Percentiles rank a stretch among this genome's conserved stretches.
Evolutionary conservation across 2,329 filamentous ascomycete species (phyloP).

Genomic region (Colletotrichum karsti): DNA sequence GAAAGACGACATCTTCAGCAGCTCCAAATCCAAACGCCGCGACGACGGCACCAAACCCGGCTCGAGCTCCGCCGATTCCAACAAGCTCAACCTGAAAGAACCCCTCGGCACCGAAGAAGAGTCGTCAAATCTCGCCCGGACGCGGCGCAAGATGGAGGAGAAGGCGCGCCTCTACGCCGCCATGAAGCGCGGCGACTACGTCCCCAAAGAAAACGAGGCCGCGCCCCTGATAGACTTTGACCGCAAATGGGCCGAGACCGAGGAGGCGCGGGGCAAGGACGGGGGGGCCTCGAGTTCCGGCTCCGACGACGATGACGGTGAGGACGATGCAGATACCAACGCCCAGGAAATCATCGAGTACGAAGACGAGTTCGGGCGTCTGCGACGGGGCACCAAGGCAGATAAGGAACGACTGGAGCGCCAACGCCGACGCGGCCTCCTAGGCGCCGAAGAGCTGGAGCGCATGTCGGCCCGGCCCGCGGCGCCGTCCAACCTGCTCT

Average conservation of each 20-base stretch:
- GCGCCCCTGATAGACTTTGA: conserved; percentile 91
- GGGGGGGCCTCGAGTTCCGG: conserved; percentile 63
- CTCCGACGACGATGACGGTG: conserved; percentile 48
- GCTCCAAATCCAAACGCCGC: conserved; percentile 46
- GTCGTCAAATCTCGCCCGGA: conserved; percentile 73
- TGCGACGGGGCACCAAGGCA: conserved; percentile 74
- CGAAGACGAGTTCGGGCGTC: conserved; percentile 91
- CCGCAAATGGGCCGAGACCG: conserved; percentile 86
- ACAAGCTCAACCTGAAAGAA: conserved; percentile 60
- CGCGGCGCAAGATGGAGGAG: conserved; percentile 85
- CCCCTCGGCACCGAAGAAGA: conserved; percentile 66
- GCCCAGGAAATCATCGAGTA: conserved; percentile 79
- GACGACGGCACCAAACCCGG: conserved; percentile 57
- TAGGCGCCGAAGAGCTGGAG: conserved; percentile 70
- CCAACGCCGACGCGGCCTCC: conserved; percentile 57
- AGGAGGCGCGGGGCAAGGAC: conserved; percentile 50
- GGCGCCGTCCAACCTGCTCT: conserved; percentile 77
- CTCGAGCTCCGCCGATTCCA: conserved; percentile 44
- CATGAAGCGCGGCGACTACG: conserved; percentile 88
- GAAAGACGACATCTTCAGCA: conserved; percentile 76
- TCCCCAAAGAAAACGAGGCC: conserved; percentile 70
- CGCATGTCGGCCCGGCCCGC: conserved; percentile 73
- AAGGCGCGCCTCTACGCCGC: conserved; percentile 89
- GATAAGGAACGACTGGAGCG: conserved; percentile 73
- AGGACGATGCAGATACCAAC: conserved; percentile 44